Conservation (phyloP, 176 grass and related monocot species). For the Hordeum vulgare region MorexV3_pseudomolecules_assembly NC_058519.1:619959449-619959948, state of each 20-base stretch:
- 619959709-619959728: background rate
- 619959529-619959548: background rate
- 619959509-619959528: background rate
- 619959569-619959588: no score
- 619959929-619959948: background rate
- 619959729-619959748: background rate
- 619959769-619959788: background rate
- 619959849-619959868: background rate
- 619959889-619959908: background rate
- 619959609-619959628: no score
- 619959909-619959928: background rate
- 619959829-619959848: background rate
- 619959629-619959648: no score
- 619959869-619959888: background rate
- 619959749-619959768: background rate
- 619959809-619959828: background rate
- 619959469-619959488: conserved; percentile 31
- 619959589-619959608: no score
- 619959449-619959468: conserved; percentile 21
- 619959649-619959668: background rate
- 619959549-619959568: background rate
- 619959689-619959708: background rate
- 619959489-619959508: conserved; percentile 45
- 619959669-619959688: background rate
- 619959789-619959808: background rate